phyloP scores from a whole-genome alignment of 257 asterid genomes.

The Misopates orontium region DNA sequence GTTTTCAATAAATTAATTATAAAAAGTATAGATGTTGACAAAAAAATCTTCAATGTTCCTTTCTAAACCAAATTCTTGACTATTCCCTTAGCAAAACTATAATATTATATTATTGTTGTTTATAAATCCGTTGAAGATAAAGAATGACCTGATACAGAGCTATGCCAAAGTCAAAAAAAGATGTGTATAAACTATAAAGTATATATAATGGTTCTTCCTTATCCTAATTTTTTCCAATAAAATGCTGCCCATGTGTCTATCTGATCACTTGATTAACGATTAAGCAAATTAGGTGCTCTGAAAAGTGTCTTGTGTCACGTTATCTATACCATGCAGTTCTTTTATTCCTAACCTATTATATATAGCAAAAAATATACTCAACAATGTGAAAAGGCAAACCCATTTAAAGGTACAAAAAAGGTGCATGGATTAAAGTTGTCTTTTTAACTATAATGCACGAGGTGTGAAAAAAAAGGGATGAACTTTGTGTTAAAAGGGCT shows the following conservation, averaged over 20 bases:
- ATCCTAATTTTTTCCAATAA: not conserved
- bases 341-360: conserved; percentile 18
- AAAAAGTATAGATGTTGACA: too few relatives aligned
- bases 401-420: conserved; percentile 54
- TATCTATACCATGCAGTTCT: conserved; percentile 30
- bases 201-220: conserved; percentile 1
- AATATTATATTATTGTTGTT: too few relatives aligned
- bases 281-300: conserved; percentile 22
- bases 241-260: conserved; percentile 26
- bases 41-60: too few relatives aligned
- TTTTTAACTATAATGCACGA: conserved; percentile 58
- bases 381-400: conserved; percentile 42
- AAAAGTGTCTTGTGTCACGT: conserved; percentile 22
- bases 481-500: conserved; percentile 94
- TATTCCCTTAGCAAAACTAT: too few relatives aligned
- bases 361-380: conserved; percentile 25
- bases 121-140: too few relatives aligned
- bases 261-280: conserved; percentile 20
- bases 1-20: too few relatives aligned
- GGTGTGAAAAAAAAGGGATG: conserved; percentile 50
- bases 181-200: not conserved
- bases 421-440: conserved; percentile 57
- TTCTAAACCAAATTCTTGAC: too few relatives aligned
- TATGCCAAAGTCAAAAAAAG: too few relatives aligned
- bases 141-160: too few relatives aligned